phyloP scores from a whole-genome alignment of 495 filamentous ascomycete species.

The Penicillium mononematosum region DNA sequence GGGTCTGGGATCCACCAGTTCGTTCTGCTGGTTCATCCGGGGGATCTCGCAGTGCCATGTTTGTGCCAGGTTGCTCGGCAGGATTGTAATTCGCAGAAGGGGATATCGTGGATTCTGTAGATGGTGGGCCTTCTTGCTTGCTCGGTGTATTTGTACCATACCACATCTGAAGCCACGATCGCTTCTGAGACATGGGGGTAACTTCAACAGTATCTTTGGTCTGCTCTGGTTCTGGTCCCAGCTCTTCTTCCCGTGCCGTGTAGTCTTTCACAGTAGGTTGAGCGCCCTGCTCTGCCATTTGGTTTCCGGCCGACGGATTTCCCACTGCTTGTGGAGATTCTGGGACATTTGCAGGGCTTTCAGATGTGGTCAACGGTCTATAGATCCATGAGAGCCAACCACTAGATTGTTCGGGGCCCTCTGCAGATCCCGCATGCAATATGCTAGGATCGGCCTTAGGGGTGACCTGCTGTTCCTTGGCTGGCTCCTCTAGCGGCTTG shows the following conservation, averaged over 20 bases:
- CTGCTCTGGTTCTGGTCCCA: slow-evolving; percentile 15
- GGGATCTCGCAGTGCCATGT: slow-evolving; percentile 24
- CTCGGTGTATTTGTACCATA: slow-evolving; percentile 36
- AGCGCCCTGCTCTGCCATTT: slow-evolving; percentile 19
- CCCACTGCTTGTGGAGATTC: slow-evolving; percentile 21
- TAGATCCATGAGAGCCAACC: slow-evolving; percentile 64
- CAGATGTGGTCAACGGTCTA: slow-evolving; percentile 20
- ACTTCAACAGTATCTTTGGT: slow-evolving; percentile 23
- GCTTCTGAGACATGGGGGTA: slow-evolving; percentile 31
- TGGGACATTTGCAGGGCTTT: slow-evolving; percentile 1
- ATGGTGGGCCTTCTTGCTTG: slow-evolving; percentile 27
- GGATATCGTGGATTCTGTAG: slow-evolving; percentile 26
- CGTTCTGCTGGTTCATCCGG: slow-evolving; percentile 26
- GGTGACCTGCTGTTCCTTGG: slow-evolving; percentile 18
- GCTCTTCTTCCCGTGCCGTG: slow-evolving; percentile 16
- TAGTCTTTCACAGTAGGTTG: slow-evolving; percentile 22
- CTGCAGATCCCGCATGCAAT: slow-evolving; percentile 13
- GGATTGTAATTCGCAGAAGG: slow-evolving; percentile 8
- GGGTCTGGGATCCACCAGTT: slow-evolving; percentile 37
- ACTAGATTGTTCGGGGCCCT: slow-evolving; percentile 37
- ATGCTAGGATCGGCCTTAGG: slow-evolving; percentile 14
- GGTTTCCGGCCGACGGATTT: slow-evolving; percentile 20
- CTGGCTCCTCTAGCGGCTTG: slow-evolving; percentile 21
- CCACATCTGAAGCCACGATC: slow-evolving; percentile 52
- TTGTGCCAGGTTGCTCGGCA: slow-evolving; percentile 20